Base-by-base conservation (phyloP, 2,329 filamentous ascomycete genomes). In the Sporothrix phasma region DNA sequence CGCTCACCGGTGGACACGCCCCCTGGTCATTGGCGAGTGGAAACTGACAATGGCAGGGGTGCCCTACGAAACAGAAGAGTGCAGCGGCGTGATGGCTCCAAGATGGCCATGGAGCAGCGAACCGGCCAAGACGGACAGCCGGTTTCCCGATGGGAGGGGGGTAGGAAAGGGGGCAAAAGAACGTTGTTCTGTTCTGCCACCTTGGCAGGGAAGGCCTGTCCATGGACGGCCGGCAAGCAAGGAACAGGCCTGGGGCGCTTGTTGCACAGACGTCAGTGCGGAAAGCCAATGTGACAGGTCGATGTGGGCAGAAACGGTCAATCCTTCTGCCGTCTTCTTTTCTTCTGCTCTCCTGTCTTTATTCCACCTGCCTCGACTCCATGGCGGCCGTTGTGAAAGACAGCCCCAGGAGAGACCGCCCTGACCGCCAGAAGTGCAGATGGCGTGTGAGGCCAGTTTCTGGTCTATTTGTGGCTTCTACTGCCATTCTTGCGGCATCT, bases 191-290 rank as follows among this genome's bases (percentile, higher is more conserved):
- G 15, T 5, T 6, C 15, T 43, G 41, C 19, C 49, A 53, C n/a
- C n/a, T 53, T 53, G 49, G 34, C 34, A 37, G 29, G 31, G 47
- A 26, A 31, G 49, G 15, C 49, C 17, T 53, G 29, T 22, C 6
- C 29, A 15, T 54, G 49, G 43, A 61, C 34, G 39, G 41, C 8
- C 31, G 11, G 17, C 8, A 34, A 26, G 37, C 53, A 24, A 26
- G 53, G 53, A 24, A 11, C 31, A 56, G 53, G 53, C 34, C 34
- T 58, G 11, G 53, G 41, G 53, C 22, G 53, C 11, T 11, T 24
- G 53, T 58, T 58, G 59, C 59, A 61, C 59, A 61, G 59, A 61
- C 59, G 59, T 61, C 59, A 61, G 59, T 49, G 59, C 59, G 59
- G 59, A 49, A 61, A 61, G 39, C 58, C 29, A 61, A 61, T n/a